Base-by-base conservation (phyloP, 176 grass and related monocot genomes). In the Cenchrus purpureus region DNA sequence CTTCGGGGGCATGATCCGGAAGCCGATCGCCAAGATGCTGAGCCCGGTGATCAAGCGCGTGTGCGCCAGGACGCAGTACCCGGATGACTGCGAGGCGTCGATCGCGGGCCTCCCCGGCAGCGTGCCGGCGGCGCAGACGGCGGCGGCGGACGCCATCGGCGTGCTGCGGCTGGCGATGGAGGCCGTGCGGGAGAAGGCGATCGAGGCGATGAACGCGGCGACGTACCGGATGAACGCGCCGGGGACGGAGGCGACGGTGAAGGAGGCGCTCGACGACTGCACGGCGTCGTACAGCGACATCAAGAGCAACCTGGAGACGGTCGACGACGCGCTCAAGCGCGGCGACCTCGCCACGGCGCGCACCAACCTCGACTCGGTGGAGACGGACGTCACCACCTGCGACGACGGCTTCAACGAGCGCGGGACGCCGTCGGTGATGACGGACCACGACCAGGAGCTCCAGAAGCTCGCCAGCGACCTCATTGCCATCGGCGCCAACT, bases 391-490 rank as follows among this genome's bases (percentile, higher is more conserved):
- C 1, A 67, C 28, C 50, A 89, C 86, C 12, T 96, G 94, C 74
- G 84, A 93, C 1, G 43, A 91, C 0, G 94, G 88, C 0, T 96
- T 93, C 83, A 1, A 71, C 25, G 94, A 96, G n/a, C 51, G 68
- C 10, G 7, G n/a, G 0, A 13, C 7, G 29, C 76, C 81, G 73
- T 59, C 63, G 2, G 34, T 83, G 4, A 57, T 96, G 73, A 66
- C 11, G 8, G 74, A 22, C 54, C 40, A 85, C 17, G 86, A 96
- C 72, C 20, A 79, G 10, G 1, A 20, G 15, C 94, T 96, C 51
- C 8, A 29, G 14, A 80, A 93, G 60, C 63, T 96, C 8, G 32
- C 40, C 61, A 91, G 83, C 80, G 93, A 91, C 64, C 84, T 87
- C 66, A 54, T 96, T 53, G 81, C 88, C 82, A 84, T 95, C 7